Evolutionary conservation across 495 filamentous ascomycete genomes (phyloP), one percentile per base, ranked within the genome.

Genomic region (Aspergillus wentii): DNA sequence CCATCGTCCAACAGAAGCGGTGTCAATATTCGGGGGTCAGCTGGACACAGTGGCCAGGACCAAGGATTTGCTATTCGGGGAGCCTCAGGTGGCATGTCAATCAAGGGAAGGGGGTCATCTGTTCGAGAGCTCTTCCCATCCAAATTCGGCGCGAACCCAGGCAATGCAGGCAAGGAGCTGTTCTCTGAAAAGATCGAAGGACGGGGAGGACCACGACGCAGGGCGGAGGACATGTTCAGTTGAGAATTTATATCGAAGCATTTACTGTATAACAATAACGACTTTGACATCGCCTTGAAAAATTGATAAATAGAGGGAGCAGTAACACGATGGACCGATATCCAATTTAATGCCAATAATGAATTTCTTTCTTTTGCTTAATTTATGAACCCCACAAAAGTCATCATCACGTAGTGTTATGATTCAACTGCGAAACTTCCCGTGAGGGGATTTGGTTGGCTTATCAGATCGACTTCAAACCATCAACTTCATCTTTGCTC

Each of bases 91-190:
- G 68, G 69, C 6, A 45, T 68, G 6, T 68, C 69, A 1, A 69
- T 70, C 40, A 74, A 72, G 40, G 67, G 67, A 29, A 57, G 52
- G 14, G 62, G 62, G 8, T 59, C 74, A 8, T 78, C 75, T 1
- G 79, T 72, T 3, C 80, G 75, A 36, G 85, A 89, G 53, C 57
- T 89, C 10, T 89, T 89, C 40, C 83, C 85, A 8, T 71, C 71
- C 4, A 83, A 79, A 42, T 78, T 77, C 38, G 72, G 68, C 18
- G 57, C 52, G 11, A 86, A 87, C 57, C 59, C 76, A 5, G 77
- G 76, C 17, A 86, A 87, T 57, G 60, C 76, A 5, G 77, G 76
- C 17, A 89, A 87, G 60, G 85, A 88, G 53, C 61, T 90, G 5
- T 88, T 90, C 40, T 57, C 62, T 2, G 69, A 72, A 22, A 76